Conservation (phyloP, 805 yeast genomes). For the Metschnikowia matae region DNA sequence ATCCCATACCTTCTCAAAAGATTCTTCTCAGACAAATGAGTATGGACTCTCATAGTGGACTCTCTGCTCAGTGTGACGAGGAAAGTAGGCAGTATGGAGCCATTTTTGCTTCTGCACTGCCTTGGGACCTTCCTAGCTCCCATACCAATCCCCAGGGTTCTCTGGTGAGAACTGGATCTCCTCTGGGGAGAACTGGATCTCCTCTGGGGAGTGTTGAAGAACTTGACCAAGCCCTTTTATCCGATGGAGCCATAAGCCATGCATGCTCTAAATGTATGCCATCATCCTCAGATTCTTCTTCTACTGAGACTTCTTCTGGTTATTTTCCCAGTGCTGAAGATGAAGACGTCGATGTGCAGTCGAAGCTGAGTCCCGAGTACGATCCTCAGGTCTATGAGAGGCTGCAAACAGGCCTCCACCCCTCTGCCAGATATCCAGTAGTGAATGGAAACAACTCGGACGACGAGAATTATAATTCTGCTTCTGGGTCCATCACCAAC, state of each 20-base stretch:
- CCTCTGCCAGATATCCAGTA: background rate
- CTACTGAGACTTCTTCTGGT: too few relatives aligned
- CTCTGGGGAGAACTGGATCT: background rate
- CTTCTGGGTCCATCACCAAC: background rate
- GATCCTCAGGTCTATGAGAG: too few relatives aligned
- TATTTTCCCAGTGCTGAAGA: too few relatives aligned
- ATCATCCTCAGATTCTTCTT: background rate
- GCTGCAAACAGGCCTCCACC: background rate
- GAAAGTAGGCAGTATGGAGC: background rate
- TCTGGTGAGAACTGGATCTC: background rate
- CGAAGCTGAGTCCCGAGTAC: too few relatives aligned
- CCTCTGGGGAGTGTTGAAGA: background rate
- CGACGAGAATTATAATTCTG: background rate
- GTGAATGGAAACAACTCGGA: slow-evolving; percentile 3
- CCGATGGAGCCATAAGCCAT: background rate
- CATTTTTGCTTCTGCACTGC: background rate
- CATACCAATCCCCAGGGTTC: background rate
- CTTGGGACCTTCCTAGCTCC: background rate
- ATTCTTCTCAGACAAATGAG: background rate
- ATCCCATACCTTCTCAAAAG: background rate
- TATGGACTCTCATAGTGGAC: background rate
- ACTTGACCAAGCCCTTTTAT: background rate
- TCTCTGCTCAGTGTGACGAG: background rate
- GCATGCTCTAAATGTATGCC: background rate
- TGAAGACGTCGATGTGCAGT: background rate